Conservation (phyloP, 345 rosid species). For the Alliaria petiolata region DNA sequence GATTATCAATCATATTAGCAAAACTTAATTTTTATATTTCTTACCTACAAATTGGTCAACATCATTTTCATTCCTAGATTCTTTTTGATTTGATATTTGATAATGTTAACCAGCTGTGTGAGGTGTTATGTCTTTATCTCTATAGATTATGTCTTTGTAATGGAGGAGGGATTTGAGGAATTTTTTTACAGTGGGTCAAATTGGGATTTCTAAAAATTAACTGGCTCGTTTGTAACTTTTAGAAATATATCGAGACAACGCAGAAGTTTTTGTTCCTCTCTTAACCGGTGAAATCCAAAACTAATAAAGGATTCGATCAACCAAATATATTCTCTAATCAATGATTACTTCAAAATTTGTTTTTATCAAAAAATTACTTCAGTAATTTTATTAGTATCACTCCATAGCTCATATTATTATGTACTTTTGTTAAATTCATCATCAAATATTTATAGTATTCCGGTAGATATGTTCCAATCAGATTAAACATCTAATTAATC, state of each 20-base stretch:
- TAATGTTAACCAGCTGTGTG: slow-evolving; percentile 24
- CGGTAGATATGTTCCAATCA: not conserved
- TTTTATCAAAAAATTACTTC: not conserved
- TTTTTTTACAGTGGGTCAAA: not conserved
- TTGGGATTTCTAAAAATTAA: not conserved
- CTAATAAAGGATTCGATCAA: not conserved
- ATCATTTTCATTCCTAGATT: slow-evolving; percentile 6
- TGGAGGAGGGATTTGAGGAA: not conserved
- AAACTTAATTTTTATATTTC: not conserved
- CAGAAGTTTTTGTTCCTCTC: not conserved
- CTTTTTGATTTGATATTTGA: slow-evolving; percentile 10
- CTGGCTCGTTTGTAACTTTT: not conserved
- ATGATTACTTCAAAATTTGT: not conserved
- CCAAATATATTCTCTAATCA: not conserved
- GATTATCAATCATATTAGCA: not conserved
- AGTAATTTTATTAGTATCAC: not conserved
- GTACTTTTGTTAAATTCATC: not conserved
- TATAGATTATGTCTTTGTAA: not conserved
- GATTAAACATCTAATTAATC: no score
- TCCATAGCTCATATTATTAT: not conserved
- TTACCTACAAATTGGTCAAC: not conserved
- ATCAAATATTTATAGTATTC: not conserved
- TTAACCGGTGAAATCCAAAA: not conserved
- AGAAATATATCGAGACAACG: not conserved
- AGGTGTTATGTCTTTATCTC: slow-evolving; percentile 17